Percentiles rank a stretch among this genome's conserved stretches.
These are phyloP conservation scores for Aplosporella prunicola DNA, from an alignment of 2,329 filamentous ascomycete genomes.

Conservation along the genomic window DNA sequence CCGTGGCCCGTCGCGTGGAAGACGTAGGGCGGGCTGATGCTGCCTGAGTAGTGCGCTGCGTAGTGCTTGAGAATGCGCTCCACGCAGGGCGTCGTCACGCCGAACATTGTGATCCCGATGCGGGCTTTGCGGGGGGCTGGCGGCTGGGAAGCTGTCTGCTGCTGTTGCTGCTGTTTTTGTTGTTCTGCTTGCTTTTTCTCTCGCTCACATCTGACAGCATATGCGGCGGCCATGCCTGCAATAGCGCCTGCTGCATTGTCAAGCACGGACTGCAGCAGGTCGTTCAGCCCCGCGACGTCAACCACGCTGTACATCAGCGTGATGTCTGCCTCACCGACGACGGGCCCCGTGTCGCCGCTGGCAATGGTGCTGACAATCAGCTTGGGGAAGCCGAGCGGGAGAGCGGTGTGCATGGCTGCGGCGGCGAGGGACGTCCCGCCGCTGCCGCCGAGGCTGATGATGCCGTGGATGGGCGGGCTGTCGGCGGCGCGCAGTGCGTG, in stretches of 20 bases:
- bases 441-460: constrained; percentile 53
- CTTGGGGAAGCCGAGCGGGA: constrained; percentile 60
- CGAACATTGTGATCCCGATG: constrained; percentile 64
- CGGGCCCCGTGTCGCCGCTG: constrained; percentile 53
- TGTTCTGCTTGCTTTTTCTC: constrained; percentile 8
- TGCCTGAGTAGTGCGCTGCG: no score
- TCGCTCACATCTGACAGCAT: no score
- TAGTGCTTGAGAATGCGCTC: constrained; percentile 43
- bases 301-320: constrained; percentile 63
- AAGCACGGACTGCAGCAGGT: constrained; percentile 48
- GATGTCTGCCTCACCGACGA: constrained; percentile 61
- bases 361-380: constrained; percentile 62
- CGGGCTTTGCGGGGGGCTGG: constrained; percentile 24
- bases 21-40: constrained; percentile 40
- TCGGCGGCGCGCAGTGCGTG: constrained; percentile 27
- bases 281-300: constrained; percentile 58
- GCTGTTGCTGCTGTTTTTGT: constrained; percentile 9
- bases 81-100: constrained; percentile 60
- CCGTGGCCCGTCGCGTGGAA: constrained; percentile 64
- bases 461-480: constrained; percentile 40
- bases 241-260: constrained; percentile 55
- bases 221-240: constrained; percentile 46
- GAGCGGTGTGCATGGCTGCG: constrained; percentile 48
- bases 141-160: constrained; percentile 1
- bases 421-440: constrained; percentile 53